These are phyloP conservation scores for Metroxylon sagu DNA, from an alignment of 176 grass and related monocot genomes.

Conservation along the genomic window DNA sequence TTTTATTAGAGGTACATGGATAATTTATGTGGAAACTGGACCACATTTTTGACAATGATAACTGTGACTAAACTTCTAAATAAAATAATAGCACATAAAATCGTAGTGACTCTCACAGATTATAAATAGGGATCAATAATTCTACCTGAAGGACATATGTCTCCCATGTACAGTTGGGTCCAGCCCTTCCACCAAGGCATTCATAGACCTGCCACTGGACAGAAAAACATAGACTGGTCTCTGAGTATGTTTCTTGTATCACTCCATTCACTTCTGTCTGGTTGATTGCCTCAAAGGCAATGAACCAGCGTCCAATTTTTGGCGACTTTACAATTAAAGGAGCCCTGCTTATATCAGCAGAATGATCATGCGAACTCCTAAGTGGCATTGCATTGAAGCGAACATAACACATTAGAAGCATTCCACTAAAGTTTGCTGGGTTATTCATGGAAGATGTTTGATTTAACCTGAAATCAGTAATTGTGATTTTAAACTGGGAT, in stretches of 20 bases:
- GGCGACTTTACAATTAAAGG: conserved; percentile 70
- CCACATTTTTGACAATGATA: too few species aligned
- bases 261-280: conserved; percentile 33
- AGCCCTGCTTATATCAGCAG: conserved; percentile 44
- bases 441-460: conserved; percentile 31
- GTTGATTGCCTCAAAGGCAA: conserved; percentile 59
- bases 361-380: conserved; percentile 73
- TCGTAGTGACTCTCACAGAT: background rate
- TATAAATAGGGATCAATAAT: background rate
- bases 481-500: conserved; percentile 54
- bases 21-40: too few species aligned
- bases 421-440: conserved; percentile 9
- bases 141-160: conserved; percentile 67
- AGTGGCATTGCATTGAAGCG: conserved; percentile 67
- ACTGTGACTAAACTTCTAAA: too few species aligned
- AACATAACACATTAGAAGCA: conserved; percentile 37
- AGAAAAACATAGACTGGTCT: conserved; percentile 58
- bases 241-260: conserved; percentile 27
- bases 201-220: conserved; percentile 64
- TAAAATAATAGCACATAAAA: too few species aligned
- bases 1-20: too few species aligned
- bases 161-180: conserved; percentile 68
- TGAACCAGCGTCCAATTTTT: conserved; percentile 88
- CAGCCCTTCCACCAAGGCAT: conserved; percentile 74
- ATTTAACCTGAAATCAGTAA: conserved; percentile 28